phyloP scores from a whole-genome alignment of 75 land plant species.

The Pseudotsuga menziesii region DNA sequence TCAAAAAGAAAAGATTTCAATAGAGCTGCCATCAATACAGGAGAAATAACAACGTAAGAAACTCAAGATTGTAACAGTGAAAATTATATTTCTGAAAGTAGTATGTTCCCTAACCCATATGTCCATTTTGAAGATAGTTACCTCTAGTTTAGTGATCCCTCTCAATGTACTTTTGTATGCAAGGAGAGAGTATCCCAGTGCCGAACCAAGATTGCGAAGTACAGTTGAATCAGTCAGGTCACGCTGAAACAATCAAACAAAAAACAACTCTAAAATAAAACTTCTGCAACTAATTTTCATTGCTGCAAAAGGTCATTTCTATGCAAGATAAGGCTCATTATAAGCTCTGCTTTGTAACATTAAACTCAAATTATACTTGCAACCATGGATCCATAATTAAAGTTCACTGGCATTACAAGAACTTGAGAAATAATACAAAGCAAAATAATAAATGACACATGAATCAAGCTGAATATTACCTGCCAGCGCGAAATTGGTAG shows the following conservation, averaged over 20 bases:
- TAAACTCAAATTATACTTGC: background rate
- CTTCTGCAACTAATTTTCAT: background rate
- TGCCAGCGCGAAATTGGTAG: conserved; percentile 88
- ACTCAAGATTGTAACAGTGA: no score
- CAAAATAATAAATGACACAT: background rate
- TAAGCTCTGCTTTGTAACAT: background rate
- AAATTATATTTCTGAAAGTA: no score
- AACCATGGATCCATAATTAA: background rate
- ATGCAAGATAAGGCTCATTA: background rate
- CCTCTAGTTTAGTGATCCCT: conserved; percentile 92
- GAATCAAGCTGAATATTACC: conserved; percentile 36
- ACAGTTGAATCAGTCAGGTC: conserved; percentile 98
- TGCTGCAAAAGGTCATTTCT: background rate
- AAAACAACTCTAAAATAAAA: background rate
- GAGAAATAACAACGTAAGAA: background rate
- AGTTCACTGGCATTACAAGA: background rate
- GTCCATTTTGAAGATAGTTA: background rate
- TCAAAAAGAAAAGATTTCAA: no score
- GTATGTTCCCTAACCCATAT: background rate
- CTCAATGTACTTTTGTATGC: conserved; percentile 78
- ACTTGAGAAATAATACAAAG: background rate
- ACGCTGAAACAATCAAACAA: conserved; percentile 41
- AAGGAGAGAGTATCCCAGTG: conserved; percentile 75
- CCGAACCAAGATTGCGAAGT: conserved; percentile 76
- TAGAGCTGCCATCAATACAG: background rate